Conservation (phyloP, 768 basidiomycete genomes). For the Termitomyces eurrhizus region DNA sequence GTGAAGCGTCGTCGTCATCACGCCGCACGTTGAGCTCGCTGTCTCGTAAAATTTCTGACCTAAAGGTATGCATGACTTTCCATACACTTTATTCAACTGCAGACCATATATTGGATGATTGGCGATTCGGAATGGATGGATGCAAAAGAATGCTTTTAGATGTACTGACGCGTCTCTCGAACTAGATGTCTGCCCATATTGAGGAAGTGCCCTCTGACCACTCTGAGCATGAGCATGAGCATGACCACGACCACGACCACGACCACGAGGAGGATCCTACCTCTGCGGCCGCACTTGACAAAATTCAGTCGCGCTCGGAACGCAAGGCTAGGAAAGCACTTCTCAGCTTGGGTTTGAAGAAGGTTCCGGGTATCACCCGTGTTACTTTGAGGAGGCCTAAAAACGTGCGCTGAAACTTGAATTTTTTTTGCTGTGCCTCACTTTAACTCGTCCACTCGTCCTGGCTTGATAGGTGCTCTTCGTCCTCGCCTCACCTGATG, state of each 20-base stretch:
- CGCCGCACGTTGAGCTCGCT: constrained; percentile 34
- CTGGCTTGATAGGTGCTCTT: constrained; percentile 64
- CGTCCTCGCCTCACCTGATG: constrained; percentile 90
- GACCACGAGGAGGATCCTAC: constrained; percentile 79
- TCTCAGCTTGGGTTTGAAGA: constrained; percentile 86
- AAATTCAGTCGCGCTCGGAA: constrained; percentile 92
- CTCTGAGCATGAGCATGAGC: constrained; percentile 56
- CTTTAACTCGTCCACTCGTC: neutral
- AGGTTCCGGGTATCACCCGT: constrained; percentile 88
- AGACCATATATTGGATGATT: neutral
- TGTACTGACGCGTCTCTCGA: constrained; percentile 26
- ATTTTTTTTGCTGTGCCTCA: neutral
- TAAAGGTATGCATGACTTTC: constrained; percentile 26
- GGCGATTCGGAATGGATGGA: constrained; percentile 26
- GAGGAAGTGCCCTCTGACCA: constrained; percentile 84
- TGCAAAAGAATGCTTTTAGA: constrained; percentile 24
- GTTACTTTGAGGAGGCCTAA: constrained; percentile 95
- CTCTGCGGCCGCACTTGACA: constrained; percentile 80
- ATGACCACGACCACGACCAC: constrained; percentile 49
- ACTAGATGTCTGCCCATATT: constrained; percentile 75
- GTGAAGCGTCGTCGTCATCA: constrained; percentile 31
- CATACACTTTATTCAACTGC: neutral
- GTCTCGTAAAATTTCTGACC: constrained; percentile 18
- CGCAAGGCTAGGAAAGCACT: constrained; percentile 95
- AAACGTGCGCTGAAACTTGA: constrained; percentile 55